Conservation (phyloP, 345 rosid genomes). For the Isatis tinctoria region DNA sequence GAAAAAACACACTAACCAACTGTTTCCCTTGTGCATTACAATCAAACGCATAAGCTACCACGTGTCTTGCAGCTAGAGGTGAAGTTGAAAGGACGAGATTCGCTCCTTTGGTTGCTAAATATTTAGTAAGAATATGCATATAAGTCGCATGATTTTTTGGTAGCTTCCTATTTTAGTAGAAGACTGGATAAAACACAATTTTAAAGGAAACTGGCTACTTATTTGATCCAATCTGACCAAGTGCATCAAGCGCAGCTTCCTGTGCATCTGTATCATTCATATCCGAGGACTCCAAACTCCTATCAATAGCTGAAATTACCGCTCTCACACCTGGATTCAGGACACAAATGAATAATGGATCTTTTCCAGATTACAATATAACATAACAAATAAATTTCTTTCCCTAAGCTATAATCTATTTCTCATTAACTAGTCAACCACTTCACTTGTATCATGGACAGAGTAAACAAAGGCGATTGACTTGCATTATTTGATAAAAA, state of each 20-base stretch:
- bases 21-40: constrained; percentile 68
- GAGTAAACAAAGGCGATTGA: no score
- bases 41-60: constrained; percentile 70
- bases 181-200: not conserved
- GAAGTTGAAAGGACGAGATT: constrained; percentile 48
- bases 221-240: constrained; percentile 87
- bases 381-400: no score
- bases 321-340: constrained; percentile 52
- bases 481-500: no score
- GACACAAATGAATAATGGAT: constrained; percentile 1
- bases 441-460: no score
- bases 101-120: constrained; percentile 70
- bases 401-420: not conserved
- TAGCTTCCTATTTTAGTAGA: not conserved
- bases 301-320: constrained; percentile 66
- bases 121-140: not conserved
- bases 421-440: no score
- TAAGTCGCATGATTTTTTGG: not conserved
- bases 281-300: constrained; percentile 42
- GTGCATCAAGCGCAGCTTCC: constrained; percentile 81
- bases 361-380: no score
- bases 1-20: constrained; percentile 52
- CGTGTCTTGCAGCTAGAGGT: constrained; percentile 69
- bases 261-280: constrained; percentile 53
- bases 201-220: constrained; percentile 34